Conservation (phyloP, 2,329 filamentous ascomycete genomes). For the Penicillium sp. region DNA sequence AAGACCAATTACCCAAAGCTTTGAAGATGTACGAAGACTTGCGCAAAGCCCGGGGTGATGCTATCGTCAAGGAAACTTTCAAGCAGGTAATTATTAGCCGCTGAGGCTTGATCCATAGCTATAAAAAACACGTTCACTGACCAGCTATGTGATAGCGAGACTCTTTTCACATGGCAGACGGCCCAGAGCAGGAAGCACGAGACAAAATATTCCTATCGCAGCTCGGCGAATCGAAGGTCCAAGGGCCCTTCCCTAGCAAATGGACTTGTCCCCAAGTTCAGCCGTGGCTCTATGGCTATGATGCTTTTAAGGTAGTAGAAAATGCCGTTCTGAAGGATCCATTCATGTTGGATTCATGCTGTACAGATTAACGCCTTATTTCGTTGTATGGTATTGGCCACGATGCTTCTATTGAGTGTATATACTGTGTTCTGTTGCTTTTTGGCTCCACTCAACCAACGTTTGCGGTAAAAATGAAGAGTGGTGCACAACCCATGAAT, state of each 20-base stretch:
- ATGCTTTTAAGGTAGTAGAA: constrained; percentile 58
- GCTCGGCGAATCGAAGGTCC: constrained; percentile 51
- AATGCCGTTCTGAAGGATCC: constrained; percentile 29
- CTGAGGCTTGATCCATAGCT: not conserved
- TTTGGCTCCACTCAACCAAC: not conserved
- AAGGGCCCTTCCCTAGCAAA: constrained; percentile 61
- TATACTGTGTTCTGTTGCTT: not conserved
- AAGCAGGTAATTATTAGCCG: constrained; percentile 37
- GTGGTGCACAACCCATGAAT: no score
- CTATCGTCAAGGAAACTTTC: constrained; percentile 64
- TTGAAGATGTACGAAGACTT: constrained; percentile 34
- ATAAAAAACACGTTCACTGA: not conserved
- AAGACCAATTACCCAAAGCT: constrained; percentile 48
- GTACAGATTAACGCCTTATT: not conserved
- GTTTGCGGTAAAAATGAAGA: no score
- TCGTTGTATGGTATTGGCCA: not conserved
- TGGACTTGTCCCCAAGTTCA: constrained; percentile 65
- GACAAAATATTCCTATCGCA: constrained; percentile 59
- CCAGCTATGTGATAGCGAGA: constrained; percentile 41
- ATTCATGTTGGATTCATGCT: not conserved
- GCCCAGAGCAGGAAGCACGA: constrained; percentile 57
- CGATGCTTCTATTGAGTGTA: not conserved
- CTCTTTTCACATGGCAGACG: constrained; percentile 55
- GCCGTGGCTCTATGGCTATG: constrained; percentile 65
- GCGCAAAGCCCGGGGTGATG: constrained; percentile 30